Evolutionary conservation across 352 stramenopile genomes (phyloP).

Genomic region (Pythium plurisporium): DNA sequence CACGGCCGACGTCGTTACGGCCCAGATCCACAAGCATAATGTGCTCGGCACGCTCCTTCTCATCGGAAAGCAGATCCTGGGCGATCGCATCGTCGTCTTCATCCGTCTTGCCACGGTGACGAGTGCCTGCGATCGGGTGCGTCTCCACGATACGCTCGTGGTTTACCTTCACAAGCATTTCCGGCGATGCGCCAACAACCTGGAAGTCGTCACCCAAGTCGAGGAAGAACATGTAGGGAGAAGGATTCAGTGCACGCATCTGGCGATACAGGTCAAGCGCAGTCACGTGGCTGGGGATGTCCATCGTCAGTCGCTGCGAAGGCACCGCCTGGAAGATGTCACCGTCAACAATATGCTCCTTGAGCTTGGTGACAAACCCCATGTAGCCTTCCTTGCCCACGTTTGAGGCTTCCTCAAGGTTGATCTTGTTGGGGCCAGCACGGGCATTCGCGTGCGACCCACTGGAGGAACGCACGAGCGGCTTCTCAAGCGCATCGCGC

Average conservation of each 20-base stretch:
- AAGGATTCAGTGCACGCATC: conserved; percentile 87
- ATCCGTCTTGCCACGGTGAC: conserved; percentile 78
- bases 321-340: conserved; percentile 90
- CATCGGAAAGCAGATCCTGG: conserved; percentile 72
- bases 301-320: conserved; percentile 70
- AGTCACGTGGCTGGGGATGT: conserved; percentile 61
- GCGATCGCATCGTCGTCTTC: conserved; percentile 80
- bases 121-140: conserved; percentile 87
- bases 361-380: conserved; percentile 82
- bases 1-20: conserved; percentile 86
- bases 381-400: conserved; percentile 83
- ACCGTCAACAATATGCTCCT: conserved; percentile 85
- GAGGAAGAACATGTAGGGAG: conserved; percentile 89
- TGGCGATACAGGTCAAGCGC: conserved; percentile 84
- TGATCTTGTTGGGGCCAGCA: conserved; percentile 34
- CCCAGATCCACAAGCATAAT: conserved; percentile 92
- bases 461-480: conserved; percentile 50
- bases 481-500: conserved; percentile 55
- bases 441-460: conserved; percentile 48
- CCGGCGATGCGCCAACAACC: conserved; percentile 80
- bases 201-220: conserved; percentile 84
- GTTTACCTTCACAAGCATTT: conserved; percentile 90
- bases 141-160: conserved; percentile 81
- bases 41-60: conserved; percentile 90
- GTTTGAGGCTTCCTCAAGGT: conserved; percentile 77